These are phyloP conservation scores for Pichia sp. DNA, from an alignment of 1,139 yeast species.

Conservation along the genomic window DNA sequence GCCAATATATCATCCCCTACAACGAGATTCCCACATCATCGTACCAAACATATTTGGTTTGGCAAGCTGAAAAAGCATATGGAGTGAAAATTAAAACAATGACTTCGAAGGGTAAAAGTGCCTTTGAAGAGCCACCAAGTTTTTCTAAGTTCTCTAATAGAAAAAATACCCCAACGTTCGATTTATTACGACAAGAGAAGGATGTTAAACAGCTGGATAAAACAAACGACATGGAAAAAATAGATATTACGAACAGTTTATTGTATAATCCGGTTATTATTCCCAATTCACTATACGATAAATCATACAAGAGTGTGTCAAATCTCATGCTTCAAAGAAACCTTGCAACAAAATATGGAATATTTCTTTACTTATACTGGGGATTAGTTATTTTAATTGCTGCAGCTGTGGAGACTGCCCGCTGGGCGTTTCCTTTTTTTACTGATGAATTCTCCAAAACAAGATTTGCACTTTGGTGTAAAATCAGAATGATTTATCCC, in stretches of 20 bases:
- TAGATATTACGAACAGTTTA: slow-evolving; percentile 7
- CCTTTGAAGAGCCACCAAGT: not conserved
- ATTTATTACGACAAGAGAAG: slow-evolving; percentile 1
- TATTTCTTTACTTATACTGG: slow-evolving; percentile 25
- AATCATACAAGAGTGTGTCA: slow-evolving; percentile 21
- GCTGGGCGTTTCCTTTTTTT: slow-evolving; percentile 26
- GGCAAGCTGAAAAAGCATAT: slow-evolving; percentile 4
- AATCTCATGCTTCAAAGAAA: slow-evolving; percentile 22
- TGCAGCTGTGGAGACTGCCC: slow-evolving; percentile 18
- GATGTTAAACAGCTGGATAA: slow-evolving; percentile 2
- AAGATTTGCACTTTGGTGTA: slow-evolving; percentile 20
- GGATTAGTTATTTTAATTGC: slow-evolving; percentile 19
- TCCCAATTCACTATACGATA: slow-evolving; percentile 16
- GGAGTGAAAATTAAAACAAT: not conserved
- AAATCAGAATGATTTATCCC: slow-evolving; percentile 25
- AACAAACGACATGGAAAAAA: slow-evolving; percentile 6
- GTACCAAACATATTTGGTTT: slow-evolving; percentile 8
- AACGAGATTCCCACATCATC: slow-evolving; percentile 5
- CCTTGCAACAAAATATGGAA: slow-evolving; percentile 25
- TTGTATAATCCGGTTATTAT: slow-evolving; percentile 21
- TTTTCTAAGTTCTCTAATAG: not conserved
- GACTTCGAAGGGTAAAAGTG: not conserved
- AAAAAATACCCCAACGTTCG: slow-evolving; percentile 1
- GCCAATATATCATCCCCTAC: slow-evolving; percentile 14
- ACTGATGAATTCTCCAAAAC: slow-evolving; percentile 16